These are phyloP conservation scores for Veloporphyrellus conicus DNA, from an alignment of 1,284 basidiomycete species.

Conservation along the genomic window DNA sequence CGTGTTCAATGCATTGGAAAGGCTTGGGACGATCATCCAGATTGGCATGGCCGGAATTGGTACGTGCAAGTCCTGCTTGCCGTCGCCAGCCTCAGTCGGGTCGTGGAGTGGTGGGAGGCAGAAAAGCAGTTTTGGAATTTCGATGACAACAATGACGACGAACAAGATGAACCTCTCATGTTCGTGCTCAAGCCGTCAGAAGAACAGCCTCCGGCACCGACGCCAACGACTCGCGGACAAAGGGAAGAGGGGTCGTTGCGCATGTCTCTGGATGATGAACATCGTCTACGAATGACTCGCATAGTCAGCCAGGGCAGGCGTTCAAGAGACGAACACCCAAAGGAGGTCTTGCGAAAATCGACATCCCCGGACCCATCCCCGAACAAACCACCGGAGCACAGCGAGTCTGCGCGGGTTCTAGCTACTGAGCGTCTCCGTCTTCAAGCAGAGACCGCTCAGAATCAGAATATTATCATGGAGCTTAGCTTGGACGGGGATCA, in stretches of 20 bases:
- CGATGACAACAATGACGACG: conserved; percentile 88
- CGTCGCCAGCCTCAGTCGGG: conserved; percentile 92
- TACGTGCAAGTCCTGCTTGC: conserved; percentile 96
- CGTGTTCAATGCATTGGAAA: conserved; percentile 88
- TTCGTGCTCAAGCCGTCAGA: conserved; percentile 85
- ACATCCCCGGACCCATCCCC: conserved; percentile 34
- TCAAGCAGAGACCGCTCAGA: conserved; percentile 89
- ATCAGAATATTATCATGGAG: conserved; percentile 94
- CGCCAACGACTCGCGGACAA: conserved; percentile 39
- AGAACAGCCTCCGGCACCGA: conserved; percentile 44
- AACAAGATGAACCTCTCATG: conserved; percentile 82
- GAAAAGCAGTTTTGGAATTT: conserved; percentile 99
- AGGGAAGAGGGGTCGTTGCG: conserved; percentile 47
- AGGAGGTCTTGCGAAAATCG: conserved; percentile 41
- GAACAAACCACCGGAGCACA: conserved; percentile 49
- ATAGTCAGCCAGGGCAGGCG: conserved; percentile 50
- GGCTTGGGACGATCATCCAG: conserved; percentile 95
- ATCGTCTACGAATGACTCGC: conserved; percentile 46
- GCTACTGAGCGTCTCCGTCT: conserved; percentile 80
- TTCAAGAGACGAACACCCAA: conserved; percentile 55
- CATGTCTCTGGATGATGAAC: conserved; percentile 56
- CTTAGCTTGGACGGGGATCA: conserved; percentile 91
- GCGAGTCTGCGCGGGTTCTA: conserved; percentile 70
- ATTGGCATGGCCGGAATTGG: conserved; percentile 98
- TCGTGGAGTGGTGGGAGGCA: conserved; percentile 99